Evolutionary conservation across 441 rosid genomes (phyloP).

Genomic region (Erysimum cheiri): DNA sequence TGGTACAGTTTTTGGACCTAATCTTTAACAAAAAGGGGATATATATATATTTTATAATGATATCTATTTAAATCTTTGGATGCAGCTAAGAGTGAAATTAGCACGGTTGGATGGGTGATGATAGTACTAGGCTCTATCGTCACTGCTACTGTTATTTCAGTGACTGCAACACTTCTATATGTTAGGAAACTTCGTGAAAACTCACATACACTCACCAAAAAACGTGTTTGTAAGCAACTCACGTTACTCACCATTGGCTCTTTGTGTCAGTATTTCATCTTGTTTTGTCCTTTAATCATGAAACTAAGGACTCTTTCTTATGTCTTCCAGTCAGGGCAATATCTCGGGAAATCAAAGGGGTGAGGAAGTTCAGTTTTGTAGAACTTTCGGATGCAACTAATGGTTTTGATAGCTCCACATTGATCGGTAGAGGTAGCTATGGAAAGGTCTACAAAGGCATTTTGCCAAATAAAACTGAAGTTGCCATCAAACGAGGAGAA

Average conservation of each 20-base stretch:
- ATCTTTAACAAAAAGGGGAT: not conserved
- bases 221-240: conserved; percentile 60
- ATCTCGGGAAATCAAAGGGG: conserved; percentile 51
- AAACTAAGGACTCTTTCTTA: conserved; percentile 53
- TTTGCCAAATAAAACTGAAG: conserved; percentile 60
- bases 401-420: conserved; percentile 60
- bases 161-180: conserved; percentile 50
- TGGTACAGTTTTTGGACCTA: conserved; percentile 51
- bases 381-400: conserved; percentile 74
- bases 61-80: conserved; percentile 18
- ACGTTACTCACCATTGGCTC: not conserved
- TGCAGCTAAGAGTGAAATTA: conserved; percentile 41
- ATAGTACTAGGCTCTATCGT: conserved; percentile 57
- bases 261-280: not conserved
- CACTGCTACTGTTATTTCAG: conserved; percentile 53
- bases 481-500: conserved; percentile 88
- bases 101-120: conserved; percentile 58
- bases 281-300: conserved; percentile 30
- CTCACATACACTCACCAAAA: conserved; percentile 52
- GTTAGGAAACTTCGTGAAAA: conserved; percentile 49
- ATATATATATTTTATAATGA: not conserved
- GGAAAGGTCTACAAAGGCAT: conserved; percentile 84
- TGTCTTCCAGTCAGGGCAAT: conserved; percentile 47
- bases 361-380: conserved; percentile 67
- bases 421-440: conserved; percentile 88